Evolutionary conservation across 1,284 basidiomycete species (phyloP).

Genomic region (Leccinum colubrinum): DNA sequence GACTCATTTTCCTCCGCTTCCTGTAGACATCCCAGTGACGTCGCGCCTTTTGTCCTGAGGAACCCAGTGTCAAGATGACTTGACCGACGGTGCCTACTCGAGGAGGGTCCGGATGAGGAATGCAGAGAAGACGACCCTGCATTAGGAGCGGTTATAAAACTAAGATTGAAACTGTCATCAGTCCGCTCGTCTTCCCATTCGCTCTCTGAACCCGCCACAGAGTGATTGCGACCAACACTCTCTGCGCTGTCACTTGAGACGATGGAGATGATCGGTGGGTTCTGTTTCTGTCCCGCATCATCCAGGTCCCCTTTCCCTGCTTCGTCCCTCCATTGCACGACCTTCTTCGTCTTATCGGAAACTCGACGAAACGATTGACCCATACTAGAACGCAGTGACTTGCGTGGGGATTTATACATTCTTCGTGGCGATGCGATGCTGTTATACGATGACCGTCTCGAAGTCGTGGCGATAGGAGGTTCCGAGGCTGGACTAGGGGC

Average conservation of each 20-base stretch:
- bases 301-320: slow-evolving; percentile 81
- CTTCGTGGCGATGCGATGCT: slow-evolving; percentile 44
- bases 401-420: slow-evolving; percentile 59
- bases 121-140: slow-evolving; percentile 17
- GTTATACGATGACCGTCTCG: slow-evolving; percentile 50
- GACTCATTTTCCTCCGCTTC: slow-evolving; percentile 66
- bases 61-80: slow-evolving; percentile 69
- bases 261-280: slow-evolving; percentile 43
- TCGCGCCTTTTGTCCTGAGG: slow-evolving; percentile 55
- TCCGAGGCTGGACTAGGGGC: slow-evolving; percentile 50
- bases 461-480: slow-evolving; percentile 37
- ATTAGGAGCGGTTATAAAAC: slow-evolving; percentile 41
- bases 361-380: slow-evolving; percentile 59
- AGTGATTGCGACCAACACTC: slow-evolving; percentile 32
- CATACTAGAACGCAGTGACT: slow-evolving; percentile 65
- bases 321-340: slow-evolving; percentile 88
- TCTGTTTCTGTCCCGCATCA: slow-evolving; percentile 55
- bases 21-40: slow-evolving; percentile 59
- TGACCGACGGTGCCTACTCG: slow-evolving; percentile 47
- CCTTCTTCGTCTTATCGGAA: slow-evolving; percentile 73
- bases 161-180: slow-evolving; percentile 64
- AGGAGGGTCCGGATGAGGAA: slow-evolving; percentile 19
- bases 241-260: slow-evolving; percentile 32
- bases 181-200: slow-evolving; percentile 89
- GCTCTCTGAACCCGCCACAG: slow-evolving; percentile 65